Conservation (phyloP, 2,329 filamentous ascomycete genomes). For the Aspergillus sp. region DNA sequence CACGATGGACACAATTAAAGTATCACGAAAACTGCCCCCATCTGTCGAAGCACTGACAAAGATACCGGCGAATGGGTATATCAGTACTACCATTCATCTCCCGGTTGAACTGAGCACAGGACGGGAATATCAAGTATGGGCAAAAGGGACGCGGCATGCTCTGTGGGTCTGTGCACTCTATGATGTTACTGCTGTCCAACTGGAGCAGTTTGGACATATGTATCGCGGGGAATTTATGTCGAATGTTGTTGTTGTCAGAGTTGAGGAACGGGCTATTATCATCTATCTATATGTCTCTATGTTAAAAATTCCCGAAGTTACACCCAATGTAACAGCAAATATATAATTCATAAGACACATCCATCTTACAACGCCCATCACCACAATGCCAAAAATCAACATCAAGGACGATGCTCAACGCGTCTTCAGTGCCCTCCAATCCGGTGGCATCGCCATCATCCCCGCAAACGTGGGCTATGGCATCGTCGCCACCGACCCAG, state of each 20-base stretch:
- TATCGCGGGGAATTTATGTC: constrained; percentile 21
- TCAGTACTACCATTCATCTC: constrained; percentile 20
- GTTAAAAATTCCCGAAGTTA: neutral
- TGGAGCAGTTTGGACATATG: constrained; percentile 13
- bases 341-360: no score
- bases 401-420: constrained; percentile 11
- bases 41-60: constrained; percentile 24
- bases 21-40: constrained; percentile 29
- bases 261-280: constrained; percentile 5
- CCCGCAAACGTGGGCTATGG: constrained; percentile 23
- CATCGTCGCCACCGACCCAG: constrained; percentile 13
- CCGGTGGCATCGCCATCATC: constrained; percentile 22
- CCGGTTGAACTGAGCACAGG: constrained; percentile 22
- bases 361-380: no score
- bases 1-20: constrained; percentile 25
- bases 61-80: constrained; percentile 18
- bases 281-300: neutral
- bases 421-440: constrained; percentile 15
- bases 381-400: neutral
- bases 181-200: constrained; percentile 18
- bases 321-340: no score
- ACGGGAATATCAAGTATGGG: constrained; percentile 27
- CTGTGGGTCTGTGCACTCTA: constrained; percentile 23
- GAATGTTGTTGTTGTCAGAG: constrained; percentile 12
- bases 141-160: constrained; percentile 32